Evolutionary conservation across 352 stramenopile genomes (phyloP), one percentile per base, ranked within the genome.

Genomic region (Pythium oligandrum): DNA sequence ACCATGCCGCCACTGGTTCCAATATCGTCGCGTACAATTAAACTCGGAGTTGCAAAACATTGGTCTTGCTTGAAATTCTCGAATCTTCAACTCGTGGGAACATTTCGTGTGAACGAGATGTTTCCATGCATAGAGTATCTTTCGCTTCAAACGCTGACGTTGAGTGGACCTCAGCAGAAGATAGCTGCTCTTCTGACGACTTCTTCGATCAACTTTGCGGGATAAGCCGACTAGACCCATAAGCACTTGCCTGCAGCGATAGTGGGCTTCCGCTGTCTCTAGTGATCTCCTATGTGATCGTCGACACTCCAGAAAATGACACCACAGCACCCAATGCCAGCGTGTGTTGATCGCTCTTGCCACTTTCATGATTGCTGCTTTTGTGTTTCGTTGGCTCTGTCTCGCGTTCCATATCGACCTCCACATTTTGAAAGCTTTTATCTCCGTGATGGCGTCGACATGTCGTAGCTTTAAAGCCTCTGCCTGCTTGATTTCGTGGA

Each of bases 11-110:
- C 38, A 42, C 38, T 12, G 7, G 38, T 42, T 42, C 38, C 38
- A 42, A 8, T 12, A 42, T 12, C 12, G 7, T 12, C 38, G 38
- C 38, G 7, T 42, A 42, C 7, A 12, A 42, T 42, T 42, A 8
- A 8, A 42, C 7, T 42, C 12, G 7, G 38, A 42, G 7, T 12
- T 12, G 12, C 7, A 12, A 42, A 12, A 42, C 38, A 12, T 42
- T 12, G 12, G 38, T 8, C 7, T 42, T 12, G 7, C 33, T 33
- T 55, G 33, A 57, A 30, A 32, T 8, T 8, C 11, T 10, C 12
- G n/a, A 33, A 9, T 26, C 56, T 57, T 30, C 39, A 52, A 45
- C 44, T 47, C 26, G 44, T 44, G n/a, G 34, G 38, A 50, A 63
- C 47, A 53, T 53, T 63, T 4, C 30, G 11, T 40, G 42, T 9